These are phyloP conservation scores for Hanseniaspora meyeri DNA, from an alignment of 805 yeast species.

Conservation along the genomic window DNA sequence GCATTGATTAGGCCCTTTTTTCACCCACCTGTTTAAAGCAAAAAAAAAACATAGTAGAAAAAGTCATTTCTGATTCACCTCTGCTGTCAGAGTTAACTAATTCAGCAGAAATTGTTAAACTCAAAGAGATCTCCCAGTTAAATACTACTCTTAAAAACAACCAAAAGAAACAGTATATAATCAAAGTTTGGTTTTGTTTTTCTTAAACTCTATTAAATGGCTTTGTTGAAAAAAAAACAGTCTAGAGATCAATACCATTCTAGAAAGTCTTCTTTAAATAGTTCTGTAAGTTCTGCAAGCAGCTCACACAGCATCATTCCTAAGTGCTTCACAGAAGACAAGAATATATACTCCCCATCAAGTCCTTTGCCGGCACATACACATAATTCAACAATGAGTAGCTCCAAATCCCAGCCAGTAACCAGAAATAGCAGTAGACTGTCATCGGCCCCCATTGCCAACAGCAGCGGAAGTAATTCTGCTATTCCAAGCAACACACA, in stretches of 20 bases:
- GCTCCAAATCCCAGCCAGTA: background rate
- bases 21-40: too few species aligned
- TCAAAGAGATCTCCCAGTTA: too few species aligned
- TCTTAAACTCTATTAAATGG: constrained; percentile 6
- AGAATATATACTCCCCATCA: background rate
- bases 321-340: background rate
- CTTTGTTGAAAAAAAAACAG: constrained; percentile 11
- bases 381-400: background rate
- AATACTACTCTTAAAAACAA: too few species aligned
- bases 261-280: constrained; percentile 7
- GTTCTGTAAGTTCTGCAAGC: background rate
- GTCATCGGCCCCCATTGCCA: constrained; percentile 6
- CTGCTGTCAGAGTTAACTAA: too few species aligned
- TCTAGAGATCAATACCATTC: constrained; percentile 3
- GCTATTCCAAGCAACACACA: background rate
- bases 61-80: too few species aligned
- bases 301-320: background rate
- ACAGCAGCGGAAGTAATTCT: background rate
- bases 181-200: background rate
- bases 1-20: too few species aligned
- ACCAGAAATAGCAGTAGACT: constrained; percentile 12
- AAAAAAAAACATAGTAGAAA: too few species aligned
- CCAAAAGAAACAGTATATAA: background rate
- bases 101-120: too few species aligned
- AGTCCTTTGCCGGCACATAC: background rate